Conservation (phyloP, 2,329 filamentous ascomycete species). For the Hymenoscyphus repandus region DNA sequence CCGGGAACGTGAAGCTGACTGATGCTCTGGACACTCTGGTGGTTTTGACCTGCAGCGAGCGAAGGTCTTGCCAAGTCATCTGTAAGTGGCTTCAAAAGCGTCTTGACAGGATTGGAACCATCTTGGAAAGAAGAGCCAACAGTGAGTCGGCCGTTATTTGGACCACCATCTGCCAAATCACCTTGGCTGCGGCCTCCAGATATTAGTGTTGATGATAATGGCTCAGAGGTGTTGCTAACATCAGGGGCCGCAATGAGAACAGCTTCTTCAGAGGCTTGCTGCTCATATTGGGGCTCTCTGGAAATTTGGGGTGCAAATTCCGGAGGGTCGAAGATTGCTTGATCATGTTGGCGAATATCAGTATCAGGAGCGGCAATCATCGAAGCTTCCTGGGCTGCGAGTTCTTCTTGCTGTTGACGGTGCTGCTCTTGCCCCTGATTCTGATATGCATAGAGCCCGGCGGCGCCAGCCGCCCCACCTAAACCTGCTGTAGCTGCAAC, state of each 20-base stretch:
- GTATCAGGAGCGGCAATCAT: conserved; percentile 24
- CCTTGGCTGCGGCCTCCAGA: conserved; percentile 21
- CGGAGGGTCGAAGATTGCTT: no score
- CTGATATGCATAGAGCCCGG: conserved; percentile 18
- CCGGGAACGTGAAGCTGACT: conserved; percentile 31
- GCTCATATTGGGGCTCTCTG: conserved; percentile 3
- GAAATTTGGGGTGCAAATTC: conserved; percentile 1
- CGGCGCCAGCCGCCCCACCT: conserved; percentile 17
- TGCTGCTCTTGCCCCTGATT: conserved; percentile 12
- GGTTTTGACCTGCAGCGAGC: conserved; percentile 22
- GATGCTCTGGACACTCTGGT: conserved; percentile 25
- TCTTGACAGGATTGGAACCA: conserved; percentile 10
- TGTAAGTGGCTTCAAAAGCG: conserved; percentile 6
- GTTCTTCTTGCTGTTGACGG: conserved; percentile 15
- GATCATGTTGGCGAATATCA: conserved; percentile 8
- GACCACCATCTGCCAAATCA: conserved; percentile 8
- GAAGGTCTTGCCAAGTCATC: conserved; percentile 17
- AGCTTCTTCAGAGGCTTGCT: conserved; percentile 13
- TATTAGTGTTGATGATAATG: conserved; percentile 14
- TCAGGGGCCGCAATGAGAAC: conserved; percentile 18
- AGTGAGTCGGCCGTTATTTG: background rate
- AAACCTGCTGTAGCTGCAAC: conserved; percentile 19
- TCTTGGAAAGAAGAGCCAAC: conserved; percentile 6
- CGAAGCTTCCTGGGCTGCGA: conserved; percentile 21
- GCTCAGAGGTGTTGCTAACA: background rate